A percentile compares a stretch with the other conserved stretches of the same genome.
These are phyloP conservation scores for Pythium phragmitis DNA, from an alignment of 352 stramenopile genomes.

Conservation along the genomic window DNA sequence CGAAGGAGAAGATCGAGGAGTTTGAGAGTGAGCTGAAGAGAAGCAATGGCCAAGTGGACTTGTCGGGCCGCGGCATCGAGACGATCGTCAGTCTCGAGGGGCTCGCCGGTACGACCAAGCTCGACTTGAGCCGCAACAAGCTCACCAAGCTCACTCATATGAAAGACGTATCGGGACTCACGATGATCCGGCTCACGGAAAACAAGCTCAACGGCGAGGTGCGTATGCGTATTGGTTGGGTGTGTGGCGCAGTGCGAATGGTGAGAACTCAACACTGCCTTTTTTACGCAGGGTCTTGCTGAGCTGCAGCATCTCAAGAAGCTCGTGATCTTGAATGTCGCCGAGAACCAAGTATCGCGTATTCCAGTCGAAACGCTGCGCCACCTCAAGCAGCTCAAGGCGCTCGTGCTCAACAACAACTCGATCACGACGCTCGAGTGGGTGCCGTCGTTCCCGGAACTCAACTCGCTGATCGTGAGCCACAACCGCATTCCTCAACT, in stretches of 20 bases:
- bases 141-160: slow-evolving; percentile 79
- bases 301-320: slow-evolving; percentile 79
- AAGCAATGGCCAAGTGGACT: slow-evolving; percentile 53
- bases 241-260: background rate
- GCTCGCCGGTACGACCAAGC: slow-evolving; percentile 57
- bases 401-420: slow-evolving; percentile 86
- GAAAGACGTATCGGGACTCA: slow-evolving; percentile 54
- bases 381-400: slow-evolving; percentile 69
- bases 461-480: slow-evolving; percentile 86
- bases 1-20: slow-evolving; percentile 69
- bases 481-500: slow-evolving; percentile 80
- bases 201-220: slow-evolving; percentile 78
- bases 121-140: slow-evolving; percentile 86
- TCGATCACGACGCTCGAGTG: slow-evolving; percentile 80
- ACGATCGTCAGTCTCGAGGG: slow-evolving; percentile 74
- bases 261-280: background rate
- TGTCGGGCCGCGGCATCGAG: slow-evolving; percentile 75
- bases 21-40: slow-evolving; percentile 47
- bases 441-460: slow-evolving; percentile 70
- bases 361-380: slow-evolving; percentile 70
- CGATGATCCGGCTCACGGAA: slow-evolving; percentile 78
- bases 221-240: background rate
- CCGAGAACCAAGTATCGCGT: slow-evolving; percentile 72
- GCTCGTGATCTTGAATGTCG: slow-evolving; percentile 75
- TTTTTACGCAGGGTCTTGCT: slow-evolving; percentile 35